These are phyloP conservation scores for Lepiota venenata DNA, from an alignment of 768 basidiomycete species.

Conservation along the genomic window DNA sequence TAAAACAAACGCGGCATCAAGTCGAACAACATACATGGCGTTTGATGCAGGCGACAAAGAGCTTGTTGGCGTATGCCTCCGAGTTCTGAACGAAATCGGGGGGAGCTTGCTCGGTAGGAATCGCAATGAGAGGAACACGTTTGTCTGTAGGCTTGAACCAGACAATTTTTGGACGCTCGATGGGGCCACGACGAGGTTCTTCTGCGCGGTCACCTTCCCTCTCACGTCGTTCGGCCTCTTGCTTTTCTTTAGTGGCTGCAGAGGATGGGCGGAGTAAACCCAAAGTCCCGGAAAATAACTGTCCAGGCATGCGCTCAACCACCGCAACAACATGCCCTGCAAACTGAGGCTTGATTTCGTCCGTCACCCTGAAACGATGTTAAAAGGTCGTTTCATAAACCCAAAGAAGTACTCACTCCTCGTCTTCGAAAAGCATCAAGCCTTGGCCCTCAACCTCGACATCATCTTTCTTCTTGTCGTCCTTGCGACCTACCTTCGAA, in stretches of 20 bases:
- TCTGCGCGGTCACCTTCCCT: conserved; percentile 92
- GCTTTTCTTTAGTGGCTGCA: conserved; percentile 97
- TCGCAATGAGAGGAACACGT: conserved; percentile 96
- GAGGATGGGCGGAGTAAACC: conserved; percentile 94
- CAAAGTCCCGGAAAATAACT: conserved; percentile 95
- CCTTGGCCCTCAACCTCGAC: conserved; percentile 99
- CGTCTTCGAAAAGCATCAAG: conserved; percentile 94
- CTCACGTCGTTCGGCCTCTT: conserved; percentile 96
- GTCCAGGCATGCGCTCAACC: conserved; percentile 98
- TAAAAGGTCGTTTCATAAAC: conserved; percentile 6
- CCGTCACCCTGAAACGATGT: conserved; percentile 67
- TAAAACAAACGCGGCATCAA: neutral
- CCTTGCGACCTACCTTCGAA: conserved; percentile 72
- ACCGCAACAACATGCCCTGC: conserved; percentile 99
- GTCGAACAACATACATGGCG: conserved; percentile 69
- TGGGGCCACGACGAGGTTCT: conserved; percentile 71
- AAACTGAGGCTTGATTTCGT: conserved; percentile 97
- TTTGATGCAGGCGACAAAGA: conserved; percentile 98
- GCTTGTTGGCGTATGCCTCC: conserved; percentile 82
- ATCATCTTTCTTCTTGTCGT: conserved; percentile 99
- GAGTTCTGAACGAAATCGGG: conserved; percentile 94
- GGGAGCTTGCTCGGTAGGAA: conserved; percentile 98
- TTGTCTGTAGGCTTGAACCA: conserved; percentile 99
- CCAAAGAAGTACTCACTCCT: conserved; percentile 58
- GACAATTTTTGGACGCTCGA: conserved; percentile 96